Conservation (phyloP, 2,329 filamentous ascomycete genomes). For the Aureobasidium sp. region DNA sequence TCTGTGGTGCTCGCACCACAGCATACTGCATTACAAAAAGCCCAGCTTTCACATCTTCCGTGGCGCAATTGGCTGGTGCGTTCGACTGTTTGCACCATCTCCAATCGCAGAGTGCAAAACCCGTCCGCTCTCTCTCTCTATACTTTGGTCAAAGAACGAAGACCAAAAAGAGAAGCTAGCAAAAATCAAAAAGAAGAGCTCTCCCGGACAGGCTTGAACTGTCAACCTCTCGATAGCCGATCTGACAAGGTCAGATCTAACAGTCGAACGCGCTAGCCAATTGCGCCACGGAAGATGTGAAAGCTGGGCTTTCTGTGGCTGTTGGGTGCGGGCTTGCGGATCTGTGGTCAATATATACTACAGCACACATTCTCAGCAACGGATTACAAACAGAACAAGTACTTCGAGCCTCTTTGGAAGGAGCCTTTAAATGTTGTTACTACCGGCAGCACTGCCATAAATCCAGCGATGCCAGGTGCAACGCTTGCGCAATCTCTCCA, state of each 20-base stretch:
- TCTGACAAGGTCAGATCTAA: not conserved
- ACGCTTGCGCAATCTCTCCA: not conserved
- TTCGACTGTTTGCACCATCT: not conserved
- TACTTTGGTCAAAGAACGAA: too few species aligned
- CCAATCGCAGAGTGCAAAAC: too few species aligned
- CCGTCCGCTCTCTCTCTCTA: too few species aligned
- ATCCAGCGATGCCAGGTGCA: too few species aligned
- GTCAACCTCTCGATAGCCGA: constrained; percentile 10
- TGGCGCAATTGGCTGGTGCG: constrained; percentile 8
- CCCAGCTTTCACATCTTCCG: not conserved
- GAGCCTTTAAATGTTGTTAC: not conserved
- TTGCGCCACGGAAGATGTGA: constrained; percentile 12
- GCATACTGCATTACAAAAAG: not conserved
- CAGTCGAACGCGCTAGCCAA: constrained; percentile 15
- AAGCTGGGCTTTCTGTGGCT: not conserved
- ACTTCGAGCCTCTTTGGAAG: too few species aligned
- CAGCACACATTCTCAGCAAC: not conserved
- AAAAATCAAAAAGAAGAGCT: not conserved
- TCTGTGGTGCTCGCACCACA: not conserved
- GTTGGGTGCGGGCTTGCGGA: not conserved
- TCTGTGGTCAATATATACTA: not conserved
- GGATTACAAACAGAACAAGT: not conserved
- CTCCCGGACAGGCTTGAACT: constrained; percentile 9
- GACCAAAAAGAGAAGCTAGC: not conserved
- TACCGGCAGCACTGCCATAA: not conserved